A percentile compares a stretch with the other conserved stretches of the same genome.
These are phyloP conservation scores for Chaetomium sp. DNA, from an alignment of 2,329 filamentous ascomycete species.

Conservation along the genomic window DNA sequence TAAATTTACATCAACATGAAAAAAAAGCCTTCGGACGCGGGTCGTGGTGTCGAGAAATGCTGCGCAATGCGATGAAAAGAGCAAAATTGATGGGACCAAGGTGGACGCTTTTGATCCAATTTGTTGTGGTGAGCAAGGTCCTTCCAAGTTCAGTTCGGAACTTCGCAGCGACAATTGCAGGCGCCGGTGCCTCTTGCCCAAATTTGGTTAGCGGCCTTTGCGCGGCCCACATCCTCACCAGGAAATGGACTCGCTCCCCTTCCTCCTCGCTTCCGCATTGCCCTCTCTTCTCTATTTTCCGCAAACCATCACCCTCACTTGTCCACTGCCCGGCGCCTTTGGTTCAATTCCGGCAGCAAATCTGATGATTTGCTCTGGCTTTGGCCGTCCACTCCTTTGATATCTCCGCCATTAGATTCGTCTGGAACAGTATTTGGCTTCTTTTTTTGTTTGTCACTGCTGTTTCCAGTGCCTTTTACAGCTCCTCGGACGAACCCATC, in stretches of 20 bases:
- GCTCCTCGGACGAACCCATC: conserved; percentile 4
- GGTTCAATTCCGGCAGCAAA: conserved; percentile 53
- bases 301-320: conserved; percentile 24
- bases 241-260: not conserved
- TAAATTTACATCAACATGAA: too few species aligned
- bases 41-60: too few species aligned
- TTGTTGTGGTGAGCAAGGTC: too few species aligned
- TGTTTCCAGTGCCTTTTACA: conserved; percentile 17
- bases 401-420: conserved; percentile 22
- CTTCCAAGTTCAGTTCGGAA: too few species aligned
- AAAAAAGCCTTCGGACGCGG: too few species aligned
- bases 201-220: not conserved
- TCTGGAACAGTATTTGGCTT: conserved; percentile 22
- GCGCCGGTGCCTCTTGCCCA: too few species aligned
- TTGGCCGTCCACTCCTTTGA: conserved; percentile 55
- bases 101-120: too few species aligned
- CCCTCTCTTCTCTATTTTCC: conserved; percentile 20
- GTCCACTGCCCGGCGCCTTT: conserved; percentile 32
- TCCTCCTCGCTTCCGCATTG: conserved; percentile 1
- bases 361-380: conserved; percentile 50
- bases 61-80: too few species aligned
- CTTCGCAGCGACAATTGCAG: too few species aligned
- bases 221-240: too few species aligned
- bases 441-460: not conserved
- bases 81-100: too few species aligned